Base-by-base conservation (phyloP, 345 rosid genomes). In the Dovyalis caffra region DNA sequence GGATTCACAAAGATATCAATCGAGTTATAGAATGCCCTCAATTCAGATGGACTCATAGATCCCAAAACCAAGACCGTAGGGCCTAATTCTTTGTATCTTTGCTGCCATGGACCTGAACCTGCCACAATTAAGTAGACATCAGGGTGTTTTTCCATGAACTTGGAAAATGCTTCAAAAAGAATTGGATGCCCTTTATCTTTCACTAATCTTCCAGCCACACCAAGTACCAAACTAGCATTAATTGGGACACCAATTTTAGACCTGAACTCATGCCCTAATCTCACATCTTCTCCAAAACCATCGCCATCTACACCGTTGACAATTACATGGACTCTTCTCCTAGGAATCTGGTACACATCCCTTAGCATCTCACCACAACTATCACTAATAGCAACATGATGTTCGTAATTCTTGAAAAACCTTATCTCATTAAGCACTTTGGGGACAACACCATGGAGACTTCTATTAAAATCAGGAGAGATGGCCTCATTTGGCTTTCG, bases 321-420 rank as follows among this genome's bases (percentile, higher is more conserved):
- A 62, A 95, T 95, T 25, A 93, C 99, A 25, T 95, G 99, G 64
- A 95, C 99, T 29, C 98, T 87, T 78, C 72, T 84, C 10, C 70
- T 77, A 0, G 98, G 98, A 34, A 95, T 93, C 74, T 95, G 99
- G 76, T 95, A 95, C 31, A 92, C 88, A 33, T 92, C 96, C 68
- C 98, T 79, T 11, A 95, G 75, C 90, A 95, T 95, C 76, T 95
- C 99, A 0, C 99, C 99, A 23, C 98, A 93, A 45, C 99, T 95
- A 81, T 93, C 93, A 25, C 98, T 95, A 65, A 91, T 93, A 0
- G 99, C 99, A 0, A 95, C 86, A 32, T 95, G 99, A 21, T 93
- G 96, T 11, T 89, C 86, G 18, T 95, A 95, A 40, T 81, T 89
- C 43, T 85, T 83, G 81, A 95, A 93, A 77, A 95, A 95, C 69